Base-by-base conservation (phyloP, 495 filamentous ascomycete species). In the Talaromyces thailandensis region DNA sequence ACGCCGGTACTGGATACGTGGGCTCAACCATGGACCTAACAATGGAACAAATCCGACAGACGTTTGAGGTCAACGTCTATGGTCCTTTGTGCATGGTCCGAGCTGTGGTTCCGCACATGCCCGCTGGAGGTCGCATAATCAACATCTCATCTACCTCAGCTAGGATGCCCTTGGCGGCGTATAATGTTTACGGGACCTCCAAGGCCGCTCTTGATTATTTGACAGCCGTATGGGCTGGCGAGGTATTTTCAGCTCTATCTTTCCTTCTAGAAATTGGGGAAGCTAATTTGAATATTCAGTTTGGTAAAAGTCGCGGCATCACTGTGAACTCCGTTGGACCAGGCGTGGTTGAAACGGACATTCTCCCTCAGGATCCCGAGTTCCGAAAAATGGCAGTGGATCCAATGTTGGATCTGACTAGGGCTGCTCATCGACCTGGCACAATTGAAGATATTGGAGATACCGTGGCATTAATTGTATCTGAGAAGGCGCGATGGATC, bases 101-200 rank as follows among this genome's bases (percentile, higher is more conserved):
- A 50, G 66, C 64, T 0, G 65, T 60, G 14, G 18, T 70, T 9
- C 69, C 70, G 2, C 68, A 68, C 28, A 69, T 75, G 69, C 67
- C 71, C 0, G 51, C 32, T 0, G 70, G 69, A 16, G 72, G 73
- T 18, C 68, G 73, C 7, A 67, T 73, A 43, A 68, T 75, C 50
- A 71, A 74, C 32, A 68, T 76, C 26, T 67, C 71, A 21, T 66
- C 64, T 25, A 63, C 72, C 0, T 66, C 62, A 18, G 70, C 75
- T 11, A 29, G 4, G 8, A 32, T 57, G 24, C 26, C 23, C n/a
- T 29, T 57, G 25, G 26, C 28, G 3, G 25, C 26, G 3, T 18
- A 24, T n/a, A 12, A 12, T 28, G 55, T 35, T 3, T 57, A 57
- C 16, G 55, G 26, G 1, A n/a, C 55, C 4, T 26, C 26, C 6